phyloP scores from a whole-genome alignment of 169 alveolate genomes.

The Theileria sp. region DNA sequence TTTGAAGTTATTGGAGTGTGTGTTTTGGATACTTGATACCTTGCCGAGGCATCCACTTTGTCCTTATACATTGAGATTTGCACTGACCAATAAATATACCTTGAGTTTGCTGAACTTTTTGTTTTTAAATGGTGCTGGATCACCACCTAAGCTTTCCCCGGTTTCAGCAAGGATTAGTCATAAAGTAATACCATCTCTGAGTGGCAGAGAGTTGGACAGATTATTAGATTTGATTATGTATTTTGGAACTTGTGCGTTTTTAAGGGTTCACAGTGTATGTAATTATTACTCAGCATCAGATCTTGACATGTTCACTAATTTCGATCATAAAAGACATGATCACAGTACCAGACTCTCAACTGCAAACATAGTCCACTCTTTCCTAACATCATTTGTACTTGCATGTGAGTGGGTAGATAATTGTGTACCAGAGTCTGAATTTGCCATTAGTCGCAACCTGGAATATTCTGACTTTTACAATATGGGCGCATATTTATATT shows the following conservation, averaged over 20 bases:
- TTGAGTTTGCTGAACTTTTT: constrained; percentile 77
- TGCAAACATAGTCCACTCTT: constrained; percentile 50
- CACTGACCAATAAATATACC: constrained; percentile 69
- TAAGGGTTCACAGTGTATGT: constrained; percentile 39
- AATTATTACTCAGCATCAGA: constrained; percentile 41
- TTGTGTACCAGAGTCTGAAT: neutral
- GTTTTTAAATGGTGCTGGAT: constrained; percentile 79
- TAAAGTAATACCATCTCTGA: constrained; percentile 68
- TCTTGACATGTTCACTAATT: constrained; percentile 50
- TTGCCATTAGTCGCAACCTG: neutral
- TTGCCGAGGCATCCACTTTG: constrained; percentile 86
- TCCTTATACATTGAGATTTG: constrained; percentile 75
- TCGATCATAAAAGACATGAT: constrained; percentile 54
- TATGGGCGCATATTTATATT: constrained; percentile 9
- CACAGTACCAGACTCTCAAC: constrained; percentile 53
- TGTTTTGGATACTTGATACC: constrained; percentile 86
- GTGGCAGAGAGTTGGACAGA: constrained; percentile 28
- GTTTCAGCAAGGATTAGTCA: constrained; percentile 80
- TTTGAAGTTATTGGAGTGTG: constrained; percentile 81
- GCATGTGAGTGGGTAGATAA: constrained; percentile 16
- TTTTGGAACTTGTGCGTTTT: constrained; percentile 45
- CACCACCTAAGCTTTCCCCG: constrained; percentile 82
- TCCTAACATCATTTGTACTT: constrained; percentile 32
- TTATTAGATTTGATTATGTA: constrained; percentile 44
- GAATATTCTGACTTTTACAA: constrained; percentile 10